These are phyloP conservation scores for Daldinia grandis DNA, from an alignment of 495 filamentous ascomycete genomes.

Conservation along the genomic window DNA sequence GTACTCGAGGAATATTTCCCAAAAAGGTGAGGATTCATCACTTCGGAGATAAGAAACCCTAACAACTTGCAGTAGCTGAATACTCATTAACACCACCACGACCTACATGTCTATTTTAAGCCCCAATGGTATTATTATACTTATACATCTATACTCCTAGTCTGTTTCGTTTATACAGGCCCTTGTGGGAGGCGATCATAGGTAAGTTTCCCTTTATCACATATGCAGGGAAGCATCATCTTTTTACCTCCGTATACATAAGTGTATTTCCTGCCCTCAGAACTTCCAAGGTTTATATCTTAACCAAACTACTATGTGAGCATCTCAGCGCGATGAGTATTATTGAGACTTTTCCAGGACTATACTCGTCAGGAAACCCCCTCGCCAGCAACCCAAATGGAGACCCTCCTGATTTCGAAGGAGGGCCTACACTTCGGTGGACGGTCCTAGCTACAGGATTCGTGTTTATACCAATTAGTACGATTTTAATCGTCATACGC, in stretches of 20 bases:
- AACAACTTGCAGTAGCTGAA: background rate
- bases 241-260: background rate
- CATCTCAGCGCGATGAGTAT: background rate
- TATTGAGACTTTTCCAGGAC: background rate
- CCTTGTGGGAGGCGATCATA: background rate
- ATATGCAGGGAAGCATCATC: background rate
- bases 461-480: background rate
- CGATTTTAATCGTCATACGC: background rate
- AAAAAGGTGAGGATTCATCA: background rate
- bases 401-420: slow-evolving; percentile 5
- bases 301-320: background rate
- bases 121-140: background rate
- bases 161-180: background rate
- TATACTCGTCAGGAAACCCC: background rate
- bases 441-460: background rate
- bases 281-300: too few species aligned
- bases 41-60: background rate
- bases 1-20: background rate
- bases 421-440: background rate
- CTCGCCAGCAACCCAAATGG: slow-evolving; percentile 3
- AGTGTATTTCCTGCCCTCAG: background rate
- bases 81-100: background rate
- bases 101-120: background rate
- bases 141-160: background rate
- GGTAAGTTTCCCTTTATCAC: too few species aligned